These are phyloP conservation scores for Metschnikowia lunata DNA, from an alignment of 805 yeast species.

Conservation along the genomic window DNA sequence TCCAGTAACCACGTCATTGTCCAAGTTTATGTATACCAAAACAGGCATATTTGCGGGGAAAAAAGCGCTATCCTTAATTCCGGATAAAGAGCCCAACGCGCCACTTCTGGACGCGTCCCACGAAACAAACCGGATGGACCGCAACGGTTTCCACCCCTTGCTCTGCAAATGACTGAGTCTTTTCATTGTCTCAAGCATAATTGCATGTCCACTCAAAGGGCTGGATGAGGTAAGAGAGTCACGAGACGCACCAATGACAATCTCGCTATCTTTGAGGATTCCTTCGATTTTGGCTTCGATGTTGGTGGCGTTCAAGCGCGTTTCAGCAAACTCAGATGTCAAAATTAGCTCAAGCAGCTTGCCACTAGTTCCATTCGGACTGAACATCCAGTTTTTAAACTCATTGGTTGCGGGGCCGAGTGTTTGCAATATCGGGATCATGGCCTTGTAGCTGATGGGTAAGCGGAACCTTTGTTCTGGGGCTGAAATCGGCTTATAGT, in stretches of 20 bases:
- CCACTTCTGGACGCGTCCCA: constrained; percentile 40
- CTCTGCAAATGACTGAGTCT: constrained; percentile 27
- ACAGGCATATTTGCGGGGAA: constrained; percentile 23
- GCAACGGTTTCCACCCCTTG: constrained; percentile 41
- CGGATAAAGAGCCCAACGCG: constrained; percentile 27
- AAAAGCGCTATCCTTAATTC: constrained; percentile 18
- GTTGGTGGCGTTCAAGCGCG: constrained; percentile 20
- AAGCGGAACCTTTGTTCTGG: constrained; percentile 9
- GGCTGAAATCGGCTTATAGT: constrained; percentile 7
- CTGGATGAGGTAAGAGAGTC: constrained; percentile 34
- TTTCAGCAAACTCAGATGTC: constrained; percentile 1
- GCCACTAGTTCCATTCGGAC: constrained; percentile 6
- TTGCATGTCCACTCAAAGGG: constrained; percentile 38
- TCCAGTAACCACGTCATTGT: constrained; percentile 37
- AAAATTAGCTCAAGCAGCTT: constrained; percentile 8
- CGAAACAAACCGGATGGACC: constrained; percentile 36
- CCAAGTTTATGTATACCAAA: constrained; percentile 36
- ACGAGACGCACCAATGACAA: constrained; percentile 38
- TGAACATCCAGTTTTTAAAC: constrained; percentile 12
- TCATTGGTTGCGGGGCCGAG: constrained; percentile 5
- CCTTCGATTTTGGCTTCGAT: constrained; percentile 33
- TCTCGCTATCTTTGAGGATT: constrained; percentile 35
- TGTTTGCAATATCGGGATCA: constrained; percentile 15
- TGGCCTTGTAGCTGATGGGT: constrained; percentile 13
- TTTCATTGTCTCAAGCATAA: constrained; percentile 37